Evolutionary conservation across 495 filamentous ascomycete genomes (phyloP), one percentile per base, ranked within the genome.

Genomic region (Neurospora sp.): DNA sequence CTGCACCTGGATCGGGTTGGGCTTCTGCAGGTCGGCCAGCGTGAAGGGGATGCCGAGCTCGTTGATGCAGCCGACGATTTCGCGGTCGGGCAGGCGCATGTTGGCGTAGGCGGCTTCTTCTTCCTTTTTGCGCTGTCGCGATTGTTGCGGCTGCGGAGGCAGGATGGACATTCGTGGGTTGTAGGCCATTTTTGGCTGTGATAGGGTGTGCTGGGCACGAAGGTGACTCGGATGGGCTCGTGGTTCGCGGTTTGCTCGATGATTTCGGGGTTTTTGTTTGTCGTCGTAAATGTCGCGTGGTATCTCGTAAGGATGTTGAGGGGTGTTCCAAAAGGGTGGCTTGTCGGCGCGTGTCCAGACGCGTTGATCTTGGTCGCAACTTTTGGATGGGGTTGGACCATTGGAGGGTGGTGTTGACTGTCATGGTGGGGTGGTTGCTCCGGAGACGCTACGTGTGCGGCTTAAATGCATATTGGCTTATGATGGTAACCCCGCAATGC

Each of bases 61-160:
- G 81, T 89, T 94, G 84, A 99, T 97, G 82, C 96, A 99, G 78
- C 92, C 94, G 77, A 94, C 93, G 71, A 99, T 98, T 80, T 98
- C 96, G 76, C 87, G 88, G 78, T 98, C 94, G 22, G 86, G 81
- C 81, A 97, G 84, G 74, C 91, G 90, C 93, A 97, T 96, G 83
- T 96, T 90, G 31, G 92, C 91, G 84, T 96, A 79, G 35, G 79
- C 94, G 74, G 88, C 89, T 73, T 95, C 92, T 74, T 93, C 91
- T 79, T 93, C 92, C 82, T 92, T 92, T 80, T 89, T 91, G 76
- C 85, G 83, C 72, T 87, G 80, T 73, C 84, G 86, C 69, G 89
- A 84, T 45, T 91, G 87, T 77, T 90, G 89, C 81, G 89, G 88
- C 78, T 79, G 75, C 65, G 79, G 75, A 31, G 86, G 87, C 39